phyloP scores from a whole-genome alignment of 495 filamentous ascomycete genomes.

The Chaetomium cochliodes region DNA sequence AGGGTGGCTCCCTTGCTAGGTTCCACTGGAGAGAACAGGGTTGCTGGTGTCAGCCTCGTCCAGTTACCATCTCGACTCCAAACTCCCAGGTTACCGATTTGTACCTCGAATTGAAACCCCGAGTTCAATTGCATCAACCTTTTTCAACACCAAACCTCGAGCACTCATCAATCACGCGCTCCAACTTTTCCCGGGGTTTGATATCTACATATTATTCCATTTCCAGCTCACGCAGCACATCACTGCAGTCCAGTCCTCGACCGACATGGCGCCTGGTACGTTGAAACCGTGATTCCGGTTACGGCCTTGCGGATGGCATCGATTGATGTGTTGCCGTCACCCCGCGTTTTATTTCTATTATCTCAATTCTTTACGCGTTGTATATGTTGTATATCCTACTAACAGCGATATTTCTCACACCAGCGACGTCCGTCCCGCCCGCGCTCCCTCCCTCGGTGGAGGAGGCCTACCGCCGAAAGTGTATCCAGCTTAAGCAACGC shows the following conservation, averaged over 20 bases:
- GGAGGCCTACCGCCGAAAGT: slow-evolving; percentile 94
- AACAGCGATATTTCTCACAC: slow-evolving; percentile 7
- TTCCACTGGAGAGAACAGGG: neutral
- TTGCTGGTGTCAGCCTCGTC: slow-evolving; percentile 32
- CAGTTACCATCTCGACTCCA: slow-evolving; percentile 11
- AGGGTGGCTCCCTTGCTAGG: neutral
- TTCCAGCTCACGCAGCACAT: neutral
- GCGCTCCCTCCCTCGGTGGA: slow-evolving; percentile 90
- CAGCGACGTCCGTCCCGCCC: slow-evolving; percentile 53
- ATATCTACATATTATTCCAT: neutral
- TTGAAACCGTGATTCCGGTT: neutral
- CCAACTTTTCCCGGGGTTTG: neutral
- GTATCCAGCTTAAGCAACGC: slow-evolving; percentile 88
- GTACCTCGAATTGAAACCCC: neutral
- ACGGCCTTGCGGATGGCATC: neutral
- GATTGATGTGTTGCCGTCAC: neutral
- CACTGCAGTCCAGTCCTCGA: neutral
- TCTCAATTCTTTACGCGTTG: neutral
- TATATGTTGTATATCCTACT: slow-evolving; percentile 11
- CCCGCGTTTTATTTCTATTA: too few relatives aligned
- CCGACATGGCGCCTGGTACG: slow-evolving; percentile 35
- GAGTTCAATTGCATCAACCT: slow-evolving; percentile 1
- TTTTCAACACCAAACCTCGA: neutral
- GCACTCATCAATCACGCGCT: neutral
- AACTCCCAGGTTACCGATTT: neutral